phyloP scores from a whole-genome alignment of 495 filamentous ascomycete species.

The Bombardia bombarda region DNA sequence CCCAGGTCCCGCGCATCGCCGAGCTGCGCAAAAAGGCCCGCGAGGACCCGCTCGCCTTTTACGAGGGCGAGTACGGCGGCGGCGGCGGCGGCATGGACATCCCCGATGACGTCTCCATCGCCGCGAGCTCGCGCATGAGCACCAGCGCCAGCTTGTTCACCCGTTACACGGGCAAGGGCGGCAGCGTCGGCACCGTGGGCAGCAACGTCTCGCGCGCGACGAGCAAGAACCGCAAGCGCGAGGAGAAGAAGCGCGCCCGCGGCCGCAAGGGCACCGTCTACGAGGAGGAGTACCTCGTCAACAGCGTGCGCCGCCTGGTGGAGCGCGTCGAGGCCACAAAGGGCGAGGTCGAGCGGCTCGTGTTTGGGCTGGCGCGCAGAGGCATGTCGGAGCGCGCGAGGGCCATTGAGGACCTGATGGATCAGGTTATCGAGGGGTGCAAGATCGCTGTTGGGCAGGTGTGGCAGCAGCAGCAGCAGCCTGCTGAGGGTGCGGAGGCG shows the following conservation, averaged over 20 bases:
- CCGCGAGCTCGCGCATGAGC: constrained; percentile 73
- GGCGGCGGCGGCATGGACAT: constrained; percentile 53
- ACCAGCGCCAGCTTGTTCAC: constrained; percentile 80
- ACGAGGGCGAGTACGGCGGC: constrained; percentile 53
- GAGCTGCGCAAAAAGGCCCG: constrained; percentile 74
- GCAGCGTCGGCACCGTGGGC: constrained; percentile 55
- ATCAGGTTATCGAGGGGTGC: constrained; percentile 64
- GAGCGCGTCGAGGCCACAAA: constrained; percentile 69
- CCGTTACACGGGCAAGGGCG: constrained; percentile 67
- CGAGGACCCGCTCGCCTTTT: constrained; percentile 73
- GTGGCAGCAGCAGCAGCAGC: constrained; percentile 38
- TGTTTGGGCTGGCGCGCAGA: constrained; percentile 66
- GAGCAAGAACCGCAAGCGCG: constrained; percentile 71
- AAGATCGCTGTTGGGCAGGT: constrained; percentile 56
- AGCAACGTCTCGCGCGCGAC: constrained; percentile 64
- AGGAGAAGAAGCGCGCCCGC: constrained; percentile 89
- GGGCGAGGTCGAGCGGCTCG: constrained; percentile 60
- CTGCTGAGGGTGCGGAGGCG: constrained; percentile 9
- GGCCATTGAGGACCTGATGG: constrained; percentile 64
- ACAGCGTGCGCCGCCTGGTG: constrained; percentile 72
- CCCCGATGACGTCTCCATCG: constrained; percentile 86
- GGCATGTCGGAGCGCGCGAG: constrained; percentile 81
- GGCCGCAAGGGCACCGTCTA: constrained; percentile 96
- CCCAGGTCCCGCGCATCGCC: constrained; percentile 74
- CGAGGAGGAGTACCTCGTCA: constrained; percentile 93